phyloP scores from a whole-genome alignment of 2,329 filamentous ascomycete species.

The Fusarium duplospermum region DNA sequence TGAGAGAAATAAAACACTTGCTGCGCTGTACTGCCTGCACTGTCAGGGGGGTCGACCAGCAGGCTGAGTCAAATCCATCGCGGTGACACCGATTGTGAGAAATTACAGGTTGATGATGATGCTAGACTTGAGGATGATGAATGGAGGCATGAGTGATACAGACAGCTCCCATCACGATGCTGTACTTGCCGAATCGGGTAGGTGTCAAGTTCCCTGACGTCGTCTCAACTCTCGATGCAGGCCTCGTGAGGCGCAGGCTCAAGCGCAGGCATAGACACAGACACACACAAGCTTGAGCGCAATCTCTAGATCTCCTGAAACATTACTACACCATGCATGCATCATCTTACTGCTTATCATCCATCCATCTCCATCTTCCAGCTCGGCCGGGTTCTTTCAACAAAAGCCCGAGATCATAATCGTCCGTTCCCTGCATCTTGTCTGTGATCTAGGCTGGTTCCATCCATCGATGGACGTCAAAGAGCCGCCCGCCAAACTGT shows the following conservation, averaged over 20 bases:
- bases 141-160: not conserved
- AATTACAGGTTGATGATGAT: constrained; percentile 2
- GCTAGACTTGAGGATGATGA: not conserved
- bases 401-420: constrained; percentile 4
- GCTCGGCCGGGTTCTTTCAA: constrained; percentile 31
- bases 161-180: not conserved
- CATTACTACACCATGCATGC: not conserved
- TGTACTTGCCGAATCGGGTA: not conserved
- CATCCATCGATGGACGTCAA: constrained; percentile 4
- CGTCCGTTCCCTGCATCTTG: constrained; percentile 12
- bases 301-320: not conserved
- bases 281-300: not conserved
- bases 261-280: not conserved
- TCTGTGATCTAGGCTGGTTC: constrained; percentile 3
- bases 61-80: constrained; percentile 31
- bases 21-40: not conserved
- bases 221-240: not conserved
- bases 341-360: constrained; percentile 17
- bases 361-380: constrained; percentile 14
- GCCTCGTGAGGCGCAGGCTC: not conserved
- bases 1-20: not conserved
- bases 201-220: not conserved
- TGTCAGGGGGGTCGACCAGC: not conserved
- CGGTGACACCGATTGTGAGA: constrained; percentile 31
- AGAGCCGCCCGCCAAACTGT: constrained; percentile 5